Conservation (phyloP, 192 early-diverging fungal genomes). For the Phlyctochytrium planicorne region DNA sequence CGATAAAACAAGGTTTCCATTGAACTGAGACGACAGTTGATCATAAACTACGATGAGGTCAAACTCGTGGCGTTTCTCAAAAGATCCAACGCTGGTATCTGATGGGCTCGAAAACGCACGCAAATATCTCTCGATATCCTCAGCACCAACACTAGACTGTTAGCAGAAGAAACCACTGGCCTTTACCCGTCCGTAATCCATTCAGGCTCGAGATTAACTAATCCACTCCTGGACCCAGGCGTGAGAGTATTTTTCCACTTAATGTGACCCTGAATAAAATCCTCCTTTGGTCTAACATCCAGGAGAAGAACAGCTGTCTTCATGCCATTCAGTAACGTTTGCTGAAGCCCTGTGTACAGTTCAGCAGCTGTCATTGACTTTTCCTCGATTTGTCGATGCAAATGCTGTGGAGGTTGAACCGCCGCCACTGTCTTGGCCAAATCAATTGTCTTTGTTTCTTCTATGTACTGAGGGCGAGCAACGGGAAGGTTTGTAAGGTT, state of each 20-base stretch:
- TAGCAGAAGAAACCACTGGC: background rate
- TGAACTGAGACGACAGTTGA: constrained; percentile 49
- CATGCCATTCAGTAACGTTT: constrained; percentile 10
- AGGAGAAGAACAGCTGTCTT: constrained; percentile 54
- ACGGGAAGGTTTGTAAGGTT: background rate
- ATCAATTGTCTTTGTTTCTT: background rate
- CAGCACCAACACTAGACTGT: constrained; percentile 8
- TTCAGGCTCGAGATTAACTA: constrained; percentile 77
- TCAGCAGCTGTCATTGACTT: constrained; percentile 18
- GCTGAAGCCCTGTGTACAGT: constrained; percentile 22
- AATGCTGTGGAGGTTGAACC: background rate
- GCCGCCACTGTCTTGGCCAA: background rate
- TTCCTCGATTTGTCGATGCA: background rate
- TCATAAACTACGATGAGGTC: constrained; percentile 76
- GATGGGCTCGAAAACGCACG: constrained; percentile 58
- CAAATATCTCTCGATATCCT: constrained; percentile 41
- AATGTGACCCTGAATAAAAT: constrained; percentile 68
- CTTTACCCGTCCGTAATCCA: constrained; percentile 53
- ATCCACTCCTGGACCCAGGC: constrained; percentile 21
- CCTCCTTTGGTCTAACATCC: constrained; percentile 73
- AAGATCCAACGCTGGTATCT: constrained; percentile 56
- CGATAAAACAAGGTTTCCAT: constrained; percentile 13
- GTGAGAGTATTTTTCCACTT: constrained; percentile 41
- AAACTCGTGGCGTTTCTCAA: constrained; percentile 61
- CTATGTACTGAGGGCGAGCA: background rate